phyloP scores from a whole-genome alignment of 2,329 filamentous ascomycete species.

The Apiospora arundinis region DNA sequence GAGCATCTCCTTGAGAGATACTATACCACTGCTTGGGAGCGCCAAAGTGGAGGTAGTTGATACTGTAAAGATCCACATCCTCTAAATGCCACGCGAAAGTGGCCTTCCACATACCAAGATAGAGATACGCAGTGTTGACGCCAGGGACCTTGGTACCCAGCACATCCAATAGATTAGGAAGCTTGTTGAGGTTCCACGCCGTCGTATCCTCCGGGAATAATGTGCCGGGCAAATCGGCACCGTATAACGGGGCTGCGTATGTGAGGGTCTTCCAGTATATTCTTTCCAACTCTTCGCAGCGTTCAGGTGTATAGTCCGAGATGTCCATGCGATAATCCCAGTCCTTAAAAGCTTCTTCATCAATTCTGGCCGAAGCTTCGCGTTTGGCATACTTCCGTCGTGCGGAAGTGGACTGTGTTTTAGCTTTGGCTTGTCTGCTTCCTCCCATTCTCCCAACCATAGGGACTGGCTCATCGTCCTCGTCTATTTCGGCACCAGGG shows the following conservation, averaged over 20 bases:
- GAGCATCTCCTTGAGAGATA: constrained; percentile 93
- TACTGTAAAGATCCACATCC: constrained; percentile 98
- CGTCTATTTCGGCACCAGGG: constrained; percentile 49
- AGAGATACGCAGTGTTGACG: constrained; percentile 97
- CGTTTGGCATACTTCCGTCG: constrained; percentile 85
- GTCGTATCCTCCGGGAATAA: constrained; percentile 87
- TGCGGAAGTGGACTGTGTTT: constrained; percentile 80
- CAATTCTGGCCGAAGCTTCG: constrained; percentile 78
- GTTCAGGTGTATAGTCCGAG: constrained; percentile 86
- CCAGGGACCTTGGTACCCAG: constrained; percentile 94
- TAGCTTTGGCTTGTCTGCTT: constrained; percentile 57
- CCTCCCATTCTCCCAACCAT: constrained; percentile 57
- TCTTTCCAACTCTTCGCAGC: constrained; percentile 92
- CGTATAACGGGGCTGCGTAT: constrained; percentile 93
- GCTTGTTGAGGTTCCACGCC: constrained; percentile 91
- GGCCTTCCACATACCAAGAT: constrained; percentile 99
- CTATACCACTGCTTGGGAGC: constrained; percentile 99
- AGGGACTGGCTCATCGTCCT: constrained; percentile 48
- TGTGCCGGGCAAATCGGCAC: constrained; percentile 94
- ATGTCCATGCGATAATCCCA: constrained; percentile 91
- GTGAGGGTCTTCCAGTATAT: constrained; percentile 98
- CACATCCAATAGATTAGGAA: constrained; percentile 92
- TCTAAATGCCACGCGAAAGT: constrained; percentile 99
- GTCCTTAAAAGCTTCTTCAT: constrained; percentile 87
- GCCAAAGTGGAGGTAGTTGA: constrained; percentile 99